A percentile compares a stretch with the other conserved stretches of the same genome.
Evolutionary conservation across 768 basidiomycete species (phyloP).

Genomic region (Neoboletus magnificus): DNA sequence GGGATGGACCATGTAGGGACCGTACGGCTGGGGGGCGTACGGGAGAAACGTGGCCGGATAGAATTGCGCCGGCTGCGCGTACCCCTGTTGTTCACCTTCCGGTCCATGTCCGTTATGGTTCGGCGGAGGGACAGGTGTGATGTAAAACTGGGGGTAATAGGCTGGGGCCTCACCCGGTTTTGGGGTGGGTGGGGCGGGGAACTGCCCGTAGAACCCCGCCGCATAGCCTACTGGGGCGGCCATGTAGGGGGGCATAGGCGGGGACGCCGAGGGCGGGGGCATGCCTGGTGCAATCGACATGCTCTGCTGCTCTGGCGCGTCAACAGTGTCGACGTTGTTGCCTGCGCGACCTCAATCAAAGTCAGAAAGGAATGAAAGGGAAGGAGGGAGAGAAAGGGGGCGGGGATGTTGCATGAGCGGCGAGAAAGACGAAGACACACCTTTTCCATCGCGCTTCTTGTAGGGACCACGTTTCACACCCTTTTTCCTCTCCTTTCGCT

Average conservation of each 20-base stretch:
- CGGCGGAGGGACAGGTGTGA: conserved; percentile 43
- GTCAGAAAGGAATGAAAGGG: conserved; percentile 37
- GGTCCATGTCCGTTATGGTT: conserved; percentile 39
- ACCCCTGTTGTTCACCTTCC: conserved; percentile 39
- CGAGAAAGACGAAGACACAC: conserved; percentile 46
- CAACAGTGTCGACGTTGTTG: conserved; percentile 46
- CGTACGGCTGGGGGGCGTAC: conserved; percentile 46
- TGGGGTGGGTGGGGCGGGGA: conserved; percentile 43
- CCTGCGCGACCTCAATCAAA: conserved; percentile 56
- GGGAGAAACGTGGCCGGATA: conserved; percentile 48
- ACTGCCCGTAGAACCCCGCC: conserved; percentile 54
- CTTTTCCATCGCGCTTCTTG: conserved; percentile 94
- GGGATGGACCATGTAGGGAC: conserved; percentile 47
- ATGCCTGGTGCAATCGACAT: conserved; percentile 42
- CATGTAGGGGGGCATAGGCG: conserved; percentile 51
- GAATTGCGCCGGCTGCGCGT: conserved; percentile 42
- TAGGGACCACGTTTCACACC: conserved; percentile 85
- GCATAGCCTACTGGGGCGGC: conserved; percentile 49
- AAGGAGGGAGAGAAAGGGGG: not conserved
- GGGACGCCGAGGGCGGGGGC: conserved; percentile 42
- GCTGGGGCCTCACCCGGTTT: conserved; percentile 52
- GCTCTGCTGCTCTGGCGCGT: conserved; percentile 42
- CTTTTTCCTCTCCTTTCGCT: conserved; percentile 89
- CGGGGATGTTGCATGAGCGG: conserved; percentile 15
- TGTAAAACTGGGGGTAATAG: conserved; percentile 51